Conservation (phyloP, 179 eudicot species). For the Nepenthes alata region DNA sequence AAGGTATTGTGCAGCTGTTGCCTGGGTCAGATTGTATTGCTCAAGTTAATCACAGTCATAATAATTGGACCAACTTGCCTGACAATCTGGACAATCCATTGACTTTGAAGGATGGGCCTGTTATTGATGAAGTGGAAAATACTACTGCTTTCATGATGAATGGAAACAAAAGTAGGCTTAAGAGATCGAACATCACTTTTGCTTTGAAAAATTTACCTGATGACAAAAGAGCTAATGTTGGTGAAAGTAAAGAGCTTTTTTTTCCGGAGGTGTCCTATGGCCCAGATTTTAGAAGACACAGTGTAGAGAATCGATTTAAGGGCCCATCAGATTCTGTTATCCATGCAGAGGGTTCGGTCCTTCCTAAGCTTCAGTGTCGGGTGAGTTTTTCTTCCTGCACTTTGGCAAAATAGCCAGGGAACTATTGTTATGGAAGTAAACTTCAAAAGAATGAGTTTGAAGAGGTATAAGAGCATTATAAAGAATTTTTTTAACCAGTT, state of each 20-base stretch:
- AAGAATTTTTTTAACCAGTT: background rate
- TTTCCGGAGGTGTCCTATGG: constrained; percentile 59
- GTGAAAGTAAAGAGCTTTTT: constrained; percentile 35
- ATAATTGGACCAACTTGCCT: constrained; percentile 16
- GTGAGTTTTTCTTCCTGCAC: constrained; percentile 26
- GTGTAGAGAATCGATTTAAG: constrained; percentile 18
- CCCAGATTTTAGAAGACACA: constrained; percentile 34
- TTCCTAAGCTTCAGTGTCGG: constrained; percentile 75
- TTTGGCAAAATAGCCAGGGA: background rate
- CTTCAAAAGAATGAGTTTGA: too few relatives aligned
- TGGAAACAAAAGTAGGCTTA: constrained; percentile 38
- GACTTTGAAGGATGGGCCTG: constrained; percentile 18
- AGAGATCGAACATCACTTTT: constrained; percentile 73
- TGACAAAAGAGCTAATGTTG: constrained; percentile 22
- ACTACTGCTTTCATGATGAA: constrained; percentile 13
- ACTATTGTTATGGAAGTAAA: too few relatives aligned
- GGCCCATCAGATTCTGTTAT: constrained; percentile 33
- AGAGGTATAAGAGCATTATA: too few relatives aligned
- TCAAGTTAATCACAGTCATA: constrained; percentile 18
- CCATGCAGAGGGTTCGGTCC: constrained; percentile 42
- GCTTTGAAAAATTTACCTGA: constrained; percentile 37
- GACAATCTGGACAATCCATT: constrained; percentile 17
- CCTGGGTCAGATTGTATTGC: constrained; percentile 21
- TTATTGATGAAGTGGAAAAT: constrained; percentile 16
- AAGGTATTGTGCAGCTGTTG: constrained; percentile 14